Evolutionary conservation across 805 yeast species (phyloP), one percentile per base, ranked within the genome.

Genomic region (Candida nitratophila): DNA sequence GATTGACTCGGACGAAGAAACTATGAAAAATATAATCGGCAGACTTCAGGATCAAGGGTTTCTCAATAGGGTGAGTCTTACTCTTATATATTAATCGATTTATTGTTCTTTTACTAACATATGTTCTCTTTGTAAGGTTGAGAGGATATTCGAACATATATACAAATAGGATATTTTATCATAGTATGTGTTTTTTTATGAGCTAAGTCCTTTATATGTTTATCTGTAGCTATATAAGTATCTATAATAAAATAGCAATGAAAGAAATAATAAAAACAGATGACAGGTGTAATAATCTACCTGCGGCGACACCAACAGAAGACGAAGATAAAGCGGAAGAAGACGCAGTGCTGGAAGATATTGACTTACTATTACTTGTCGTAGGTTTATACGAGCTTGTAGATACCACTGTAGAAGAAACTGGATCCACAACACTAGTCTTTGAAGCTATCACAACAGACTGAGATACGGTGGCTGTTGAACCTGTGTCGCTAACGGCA

Each of bases 261-360:
- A 24, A 9, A 22, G 17, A 36, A 36, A 36, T 8, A n/a, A 36
- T 8, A 22, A 36, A 22, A 22, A 31, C 17, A 31, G 46, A 21
- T 11, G 31, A 24, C 9, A 42, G 11, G 11, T 14, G 14, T 10
- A n/a, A 10, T 3, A 22, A 3, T 3, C 31, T 6, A 7, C 24
- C 26, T 17, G 37, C 12, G 17, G 41, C 22, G 17, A 4, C 17
- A 6, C 26, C 26, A 16, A 29, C 11, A 24, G 42, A 19, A 10
- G 40, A 16, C 24, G 26, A 20, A 8, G 42, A 22, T 29, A 31
- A 20, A 34, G 33, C 37, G n/a, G 46, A 30, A 3, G 45, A 24
- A 24, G 48, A 31, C 2, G 37, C 16, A 2, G 45, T 27, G n/a
- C n/a, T n/a, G n/a, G n/a, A n/a, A n/a, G n/a, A n/a, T n/a, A n/a